A percentile compares a stretch with the other conserved stretches of the same genome.
phyloP scores from a whole-genome alignment of 805 yeast species.

The Metschnikowia santaceciliae region DNA sequence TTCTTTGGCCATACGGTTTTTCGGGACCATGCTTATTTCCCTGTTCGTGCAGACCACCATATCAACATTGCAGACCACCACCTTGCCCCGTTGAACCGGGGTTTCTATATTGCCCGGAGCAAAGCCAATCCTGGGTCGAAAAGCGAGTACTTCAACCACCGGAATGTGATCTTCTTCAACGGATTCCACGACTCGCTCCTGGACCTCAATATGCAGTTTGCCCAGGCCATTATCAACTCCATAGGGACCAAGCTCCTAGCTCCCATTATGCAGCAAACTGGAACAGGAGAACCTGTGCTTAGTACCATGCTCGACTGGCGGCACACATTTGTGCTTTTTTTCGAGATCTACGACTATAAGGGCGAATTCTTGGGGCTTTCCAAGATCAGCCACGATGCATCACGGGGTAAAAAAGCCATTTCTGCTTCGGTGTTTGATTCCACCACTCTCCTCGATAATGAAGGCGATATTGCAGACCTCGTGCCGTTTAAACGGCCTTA shows the following conservation, averaged over 20 bases:
- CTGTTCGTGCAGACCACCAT: conserved; percentile 22
- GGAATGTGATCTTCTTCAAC: conserved; percentile 24
- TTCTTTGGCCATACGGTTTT: conserved; percentile 1
- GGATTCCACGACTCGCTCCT: conserved; percentile 12
- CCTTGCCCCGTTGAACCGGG: conserved; percentile 27
- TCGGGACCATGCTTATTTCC: conserved; percentile 20
- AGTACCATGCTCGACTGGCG: conserved; percentile 6
- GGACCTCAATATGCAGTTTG: conserved; percentile 20
- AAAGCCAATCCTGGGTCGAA: conserved; percentile 8
- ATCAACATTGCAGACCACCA: conserved; percentile 26
- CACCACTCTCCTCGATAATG: conserved; percentile 25
- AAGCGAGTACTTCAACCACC: conserved; percentile 20
- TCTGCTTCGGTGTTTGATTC: conserved; percentile 29
- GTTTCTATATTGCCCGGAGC: conserved; percentile 25
- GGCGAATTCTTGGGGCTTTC: conserved; percentile 29
- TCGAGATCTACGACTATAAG: conserved; percentile 31
- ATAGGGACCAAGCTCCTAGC: conserved; percentile 27
- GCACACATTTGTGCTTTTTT: conserved; percentile 30
- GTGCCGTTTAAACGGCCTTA: conserved; percentile 14
- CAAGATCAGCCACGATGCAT: conserved; percentile 25
- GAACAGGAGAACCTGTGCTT: background rate
- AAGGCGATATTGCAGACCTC: conserved; percentile 24
- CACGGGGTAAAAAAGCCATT: conserved; percentile 12
- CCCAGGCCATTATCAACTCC: conserved; percentile 18
- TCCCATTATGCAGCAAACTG: conserved; percentile 16